These are phyloP conservation scores for Avicennia marina DNA, from an alignment of 257 asterid genomes.

Conservation along the genomic window DNA sequence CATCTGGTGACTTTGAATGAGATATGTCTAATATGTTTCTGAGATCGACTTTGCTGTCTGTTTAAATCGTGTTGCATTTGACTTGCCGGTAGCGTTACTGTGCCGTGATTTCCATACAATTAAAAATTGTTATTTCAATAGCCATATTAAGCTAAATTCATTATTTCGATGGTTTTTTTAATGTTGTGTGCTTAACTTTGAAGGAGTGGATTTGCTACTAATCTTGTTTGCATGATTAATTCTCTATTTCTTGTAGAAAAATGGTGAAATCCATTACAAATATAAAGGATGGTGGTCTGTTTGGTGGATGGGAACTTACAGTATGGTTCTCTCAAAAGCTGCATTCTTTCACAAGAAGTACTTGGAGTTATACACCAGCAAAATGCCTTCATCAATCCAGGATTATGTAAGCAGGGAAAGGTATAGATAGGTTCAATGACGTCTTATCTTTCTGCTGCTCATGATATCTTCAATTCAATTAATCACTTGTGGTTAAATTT, in stretches of 20 bases:
- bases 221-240: neutral
- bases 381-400: slow-evolving; percentile 49
- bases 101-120: too few relatives aligned
- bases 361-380: slow-evolving; percentile 42
- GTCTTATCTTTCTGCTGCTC: neutral
- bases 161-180: too few relatives aligned
- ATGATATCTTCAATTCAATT: neutral
- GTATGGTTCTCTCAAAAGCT: slow-evolving; percentile 69
- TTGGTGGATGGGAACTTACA: slow-evolving; percentile 66
- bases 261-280: slow-evolving; percentile 25
- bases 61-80: too few relatives aligned
- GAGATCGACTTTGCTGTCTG: too few relatives aligned
- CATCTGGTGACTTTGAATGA: too few relatives aligned
- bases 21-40: too few relatives aligned
- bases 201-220: neutral
- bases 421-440: slow-evolving; percentile 18
- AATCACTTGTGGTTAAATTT: slow-evolving; percentile 11
- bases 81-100: too few relatives aligned
- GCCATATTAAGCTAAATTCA: too few relatives aligned
- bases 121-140: too few relatives aligned
- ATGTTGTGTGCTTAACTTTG: too few relatives aligned
- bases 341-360: slow-evolving; percentile 58
- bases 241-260: slow-evolving; percentile 26
- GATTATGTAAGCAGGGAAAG: slow-evolving; percentile 46
- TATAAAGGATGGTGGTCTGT: slow-evolving; percentile 80